Evolutionary conservation across 305 asterid species (phyloP).

Genomic region (Solanum hybrid): DNA sequence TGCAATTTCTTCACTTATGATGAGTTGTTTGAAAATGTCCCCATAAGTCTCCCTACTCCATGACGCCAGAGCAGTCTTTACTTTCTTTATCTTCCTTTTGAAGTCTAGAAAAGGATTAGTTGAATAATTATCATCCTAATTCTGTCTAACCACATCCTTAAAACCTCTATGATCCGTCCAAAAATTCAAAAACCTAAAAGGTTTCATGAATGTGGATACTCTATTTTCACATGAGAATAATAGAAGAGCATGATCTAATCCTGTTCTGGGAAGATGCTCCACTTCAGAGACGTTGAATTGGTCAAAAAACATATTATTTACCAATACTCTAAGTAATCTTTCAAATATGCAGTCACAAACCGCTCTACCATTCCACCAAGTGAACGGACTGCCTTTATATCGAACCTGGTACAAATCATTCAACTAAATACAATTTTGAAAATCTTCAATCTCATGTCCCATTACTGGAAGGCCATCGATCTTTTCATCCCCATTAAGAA

Average conservation of each 20-base stretch:
- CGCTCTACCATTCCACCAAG: not conserved
- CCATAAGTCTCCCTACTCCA: no score
- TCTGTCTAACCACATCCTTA: not conserved
- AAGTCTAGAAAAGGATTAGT: not conserved
- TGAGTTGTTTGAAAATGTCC: no score
- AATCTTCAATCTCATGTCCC: not conserved
- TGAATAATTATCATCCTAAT: not conserved
- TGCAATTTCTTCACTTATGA: no score
- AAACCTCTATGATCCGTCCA: not conserved
- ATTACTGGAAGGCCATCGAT: not conserved
- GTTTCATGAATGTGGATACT: not conserved
- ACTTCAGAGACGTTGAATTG: not conserved
- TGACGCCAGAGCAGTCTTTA: no score
- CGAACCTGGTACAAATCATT: not conserved
- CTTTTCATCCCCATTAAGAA: not conserved
- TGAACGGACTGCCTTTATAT: not conserved
- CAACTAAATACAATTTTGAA: not conserved
- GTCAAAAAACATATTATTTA: not conserved
- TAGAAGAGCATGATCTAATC: not conserved
- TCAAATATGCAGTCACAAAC: not conserved
- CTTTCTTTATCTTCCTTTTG: not conserved
- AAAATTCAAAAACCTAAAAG: not conserved
- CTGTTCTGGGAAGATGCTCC: not conserved
- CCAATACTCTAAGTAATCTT: not conserved
- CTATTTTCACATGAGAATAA: not conserved